Conservation (phyloP, 345 rosid genomes). For the Eucalyptus regnans region DNA sequence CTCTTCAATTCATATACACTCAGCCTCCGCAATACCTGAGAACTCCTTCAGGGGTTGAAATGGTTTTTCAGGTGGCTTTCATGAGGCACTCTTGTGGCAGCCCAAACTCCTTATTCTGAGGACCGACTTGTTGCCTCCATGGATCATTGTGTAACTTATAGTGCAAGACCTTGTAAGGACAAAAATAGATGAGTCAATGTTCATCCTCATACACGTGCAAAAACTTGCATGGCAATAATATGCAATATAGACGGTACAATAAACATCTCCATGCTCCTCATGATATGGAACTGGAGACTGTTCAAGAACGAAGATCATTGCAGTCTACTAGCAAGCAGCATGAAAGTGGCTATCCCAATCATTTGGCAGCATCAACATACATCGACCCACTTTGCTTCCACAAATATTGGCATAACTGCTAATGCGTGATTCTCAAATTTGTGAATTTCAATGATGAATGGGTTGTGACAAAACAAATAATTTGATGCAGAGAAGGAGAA, state of each 20-base stretch:
- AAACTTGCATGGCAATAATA: background rate
- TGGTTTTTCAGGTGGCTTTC: constrained; percentile 4
- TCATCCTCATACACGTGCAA: background rate
- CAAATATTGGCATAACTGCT: background rate
- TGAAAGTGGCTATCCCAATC: background rate
- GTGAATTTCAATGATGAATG: background rate
- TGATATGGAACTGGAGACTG: background rate
- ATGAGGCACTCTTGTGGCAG: constrained; percentile 61
- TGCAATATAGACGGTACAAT: background rate
- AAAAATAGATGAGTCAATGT: background rate
- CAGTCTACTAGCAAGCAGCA: background rate
- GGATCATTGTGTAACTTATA: constrained; percentile 81
- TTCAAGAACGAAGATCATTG: background rate
- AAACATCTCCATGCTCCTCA: background rate
- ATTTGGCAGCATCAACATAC: background rate
- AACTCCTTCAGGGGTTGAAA: background rate
- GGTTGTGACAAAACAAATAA: background rate
- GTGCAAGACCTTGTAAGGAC: constrained; percentile 39
- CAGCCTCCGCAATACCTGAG: background rate
- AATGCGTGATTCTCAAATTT: background rate
- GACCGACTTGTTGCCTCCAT: constrained; percentile 49
- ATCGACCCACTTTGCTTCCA: background rate
- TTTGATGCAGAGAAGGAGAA: background rate
- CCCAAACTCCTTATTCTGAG: constrained; percentile 44
- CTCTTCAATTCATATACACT: background rate